A percentile compares a stretch with the other conserved stretches of the same genome.
Conservation (phyloP, 371 early-diverging fungal genomes). For the Lichtheimia corymbifera region DNA sequence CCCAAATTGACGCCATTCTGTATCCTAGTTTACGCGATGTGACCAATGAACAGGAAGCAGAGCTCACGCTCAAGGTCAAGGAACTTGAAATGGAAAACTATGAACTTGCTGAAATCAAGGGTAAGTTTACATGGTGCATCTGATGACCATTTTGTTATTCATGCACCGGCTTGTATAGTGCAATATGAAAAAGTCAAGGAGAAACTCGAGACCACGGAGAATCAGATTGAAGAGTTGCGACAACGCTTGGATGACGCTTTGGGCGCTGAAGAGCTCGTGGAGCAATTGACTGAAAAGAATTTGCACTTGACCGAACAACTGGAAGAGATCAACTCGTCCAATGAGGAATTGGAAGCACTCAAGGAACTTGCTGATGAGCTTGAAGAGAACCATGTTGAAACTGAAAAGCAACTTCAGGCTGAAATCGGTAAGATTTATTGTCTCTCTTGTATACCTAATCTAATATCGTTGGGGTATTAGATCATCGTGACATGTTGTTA, state of each 20-base stretch:
- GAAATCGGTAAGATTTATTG: constrained; percentile 59
- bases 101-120: constrained; percentile 55
- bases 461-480: constrained; percentile 17
- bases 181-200: constrained; percentile 60
- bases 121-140: constrained; percentile 6
- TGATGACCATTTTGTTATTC: neutral
- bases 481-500: constrained; percentile 69
- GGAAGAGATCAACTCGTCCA: constrained; percentile 73
- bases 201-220: constrained; percentile 66
- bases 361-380: constrained; percentile 90
- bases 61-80: constrained; percentile 61
- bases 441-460: neutral
- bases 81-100: constrained; percentile 72
- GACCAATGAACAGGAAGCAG: constrained; percentile 71
- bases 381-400: constrained; percentile 87
- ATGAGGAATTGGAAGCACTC: constrained; percentile 90
- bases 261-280: constrained; percentile 81
- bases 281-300: constrained; percentile 81
- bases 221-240: constrained; percentile 81
- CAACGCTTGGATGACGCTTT: constrained; percentile 80
- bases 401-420: constrained; percentile 80
- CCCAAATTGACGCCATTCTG: neutral
- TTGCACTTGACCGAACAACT: constrained; percentile 69
- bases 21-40: constrained; percentile 74
- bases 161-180: constrained; percentile 21